Evolutionary conservation across 805 yeast species (phyloP), one percentile per base, ranked within the genome.

Genomic region (Candida nonsorbophila): DNA sequence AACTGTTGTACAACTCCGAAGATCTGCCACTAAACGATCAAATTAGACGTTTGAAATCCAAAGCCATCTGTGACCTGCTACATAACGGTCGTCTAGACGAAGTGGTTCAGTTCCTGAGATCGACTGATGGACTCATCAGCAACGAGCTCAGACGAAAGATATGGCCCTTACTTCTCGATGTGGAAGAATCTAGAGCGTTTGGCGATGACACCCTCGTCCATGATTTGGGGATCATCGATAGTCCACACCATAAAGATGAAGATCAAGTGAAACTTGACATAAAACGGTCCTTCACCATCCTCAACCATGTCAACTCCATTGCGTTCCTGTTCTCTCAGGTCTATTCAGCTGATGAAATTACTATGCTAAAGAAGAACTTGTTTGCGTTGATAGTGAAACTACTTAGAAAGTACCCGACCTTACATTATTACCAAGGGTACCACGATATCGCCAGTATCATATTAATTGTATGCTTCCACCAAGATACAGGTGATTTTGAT

Each of bases 391-490:
- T 85, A 3, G 53, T 71, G 9, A 59, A 62, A 12, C 62, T 86
- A 2, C 60, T 92, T 9, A 56, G 85, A 22, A 67, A 63, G 10
- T 60, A 79, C 40, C 88, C 88, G 0, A 45, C 53, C 3, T 58
- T 88, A 23, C 64, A 74, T 34, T 90, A 90, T 53, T 90, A 87
- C 52, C 98, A 90, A 55, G 98, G 98, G 0, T 85, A 72, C 52
- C 97, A 90, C 53, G 97, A 92, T 45, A 63, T 92, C 13, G 87
- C 85, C 1, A 68, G 84, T 20, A 68, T 83, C 4, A 61, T 84
- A 5, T 56, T 83, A 4, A 48, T 80, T 11, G 72, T 80, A 1
- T 74, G 77, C 40, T 47, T 44, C 20, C 45, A 47, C 12, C 37
- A 35, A 6, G 38, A 38, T 4, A 26, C 34, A 9, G 25, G 32